Evolutionary conservation across 805 yeast species (phyloP), one percentile per base, ranked within the genome.

Genomic region (Ogataea populi-albae): DNA sequence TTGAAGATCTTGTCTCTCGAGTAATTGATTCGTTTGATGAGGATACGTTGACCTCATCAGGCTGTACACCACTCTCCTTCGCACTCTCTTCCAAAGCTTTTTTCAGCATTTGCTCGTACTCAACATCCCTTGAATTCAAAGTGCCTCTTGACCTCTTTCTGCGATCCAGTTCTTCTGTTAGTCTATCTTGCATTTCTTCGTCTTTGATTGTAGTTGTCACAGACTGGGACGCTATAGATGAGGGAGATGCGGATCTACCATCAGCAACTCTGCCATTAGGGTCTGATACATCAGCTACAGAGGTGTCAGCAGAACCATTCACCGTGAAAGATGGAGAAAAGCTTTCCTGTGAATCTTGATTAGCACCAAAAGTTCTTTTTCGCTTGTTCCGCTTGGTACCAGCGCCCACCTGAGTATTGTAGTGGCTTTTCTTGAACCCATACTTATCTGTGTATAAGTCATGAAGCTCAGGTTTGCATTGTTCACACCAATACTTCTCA

Each of bases 401-500:
- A 11, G 20, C 34, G 34, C 50, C 54, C 46, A 68, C 12, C 62
- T 68, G 5, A 75, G 84, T 48, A 31, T 64, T 54, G 51, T 77
- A 78, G 44, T 60, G 58, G 20, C 77, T 66, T 24, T 69, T 71
- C 35, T 69, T 71, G 21, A 73, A 73, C 11, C 69, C 67, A 23
- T 69, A 64, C 12, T 66, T 64, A 20, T 71, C 71, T 11, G 61
- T 62, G 12, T 82, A 64, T 34, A 69, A 45, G 3, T 73, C 61
- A 57, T 91, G 98, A 30, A 85, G 63, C 20, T 85, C 89, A 1
- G 97, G 97, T 45, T 80, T 77, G 65, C 98, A 91, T 46, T 65
- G 62, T 58, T 91, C 98, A 68, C 98, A 91, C 86, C 89, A 87
- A 61, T 93, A 91, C 59, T 86, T 86, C 38, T 91, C 97, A 3